Conservation (phyloP, 257 asterid species). For the Salvia splendens region DNA sequence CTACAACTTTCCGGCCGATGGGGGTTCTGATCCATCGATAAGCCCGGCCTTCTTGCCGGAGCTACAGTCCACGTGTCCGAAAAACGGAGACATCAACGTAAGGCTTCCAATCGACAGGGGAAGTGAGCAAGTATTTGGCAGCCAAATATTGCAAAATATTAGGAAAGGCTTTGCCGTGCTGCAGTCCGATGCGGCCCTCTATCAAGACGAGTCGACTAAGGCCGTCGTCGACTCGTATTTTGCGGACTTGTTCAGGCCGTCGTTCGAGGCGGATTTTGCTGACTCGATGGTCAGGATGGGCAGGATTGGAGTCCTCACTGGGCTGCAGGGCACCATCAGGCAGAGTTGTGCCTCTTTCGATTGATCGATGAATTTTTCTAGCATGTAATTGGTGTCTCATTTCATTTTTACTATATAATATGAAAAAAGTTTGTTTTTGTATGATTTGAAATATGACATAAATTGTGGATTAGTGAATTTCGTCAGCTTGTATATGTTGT, state of each 20-base stretch:
- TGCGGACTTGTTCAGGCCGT: conserved; percentile 43
- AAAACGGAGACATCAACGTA: conserved; percentile 46
- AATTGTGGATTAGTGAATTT: background rate
- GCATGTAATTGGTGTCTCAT: background rate
- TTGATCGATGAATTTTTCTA: conserved; percentile 16
- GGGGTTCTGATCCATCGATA: conserved; percentile 77
- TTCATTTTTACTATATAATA: background rate
- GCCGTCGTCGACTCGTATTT: conserved; percentile 72
- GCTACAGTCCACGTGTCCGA: conserved; percentile 56
- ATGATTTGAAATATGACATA: background rate
- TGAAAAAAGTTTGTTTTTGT: background rate
- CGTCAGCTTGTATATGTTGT: background rate
- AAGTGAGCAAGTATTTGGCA: conserved; percentile 53
- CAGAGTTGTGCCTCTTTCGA: conserved; percentile 56
- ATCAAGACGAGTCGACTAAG: conserved; percentile 57
- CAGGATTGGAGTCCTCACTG: conserved; percentile 61
- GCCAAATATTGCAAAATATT: conserved; percentile 54
- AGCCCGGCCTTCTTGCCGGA: conserved; percentile 60
- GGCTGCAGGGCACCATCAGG: conserved; percentile 63
- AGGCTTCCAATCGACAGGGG: conserved; percentile 67
- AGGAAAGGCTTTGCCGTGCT: conserved; percentile 74
- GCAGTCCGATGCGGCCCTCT: conserved; percentile 65
- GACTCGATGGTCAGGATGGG: conserved; percentile 79
- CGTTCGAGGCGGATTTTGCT: conserved; percentile 70
- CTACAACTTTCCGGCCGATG: conserved; percentile 49